phyloP scores from a whole-genome alignment of 1,139 yeast genomes.

The Candida neerlandica region DNA sequence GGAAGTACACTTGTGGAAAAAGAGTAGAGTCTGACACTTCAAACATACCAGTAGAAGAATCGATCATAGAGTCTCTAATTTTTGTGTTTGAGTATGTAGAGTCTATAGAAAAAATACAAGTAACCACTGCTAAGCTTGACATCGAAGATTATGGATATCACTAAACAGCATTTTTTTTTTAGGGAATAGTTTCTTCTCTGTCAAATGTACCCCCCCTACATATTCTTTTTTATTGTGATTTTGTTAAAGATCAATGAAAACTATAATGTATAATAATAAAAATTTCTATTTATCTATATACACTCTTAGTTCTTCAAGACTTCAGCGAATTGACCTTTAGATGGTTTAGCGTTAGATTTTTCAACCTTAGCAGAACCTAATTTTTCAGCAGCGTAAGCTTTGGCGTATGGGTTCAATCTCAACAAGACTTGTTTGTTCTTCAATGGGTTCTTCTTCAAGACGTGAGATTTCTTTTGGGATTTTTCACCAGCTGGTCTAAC shows the following conservation, averaged over 20 bases:
- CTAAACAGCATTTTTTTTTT: too few species aligned
- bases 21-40: too few species aligned
- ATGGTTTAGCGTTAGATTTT: conserved; percentile 63
- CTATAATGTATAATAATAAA: neutral
- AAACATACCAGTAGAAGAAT: too few species aligned
- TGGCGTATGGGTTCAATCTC: conserved; percentile 99
- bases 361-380: conserved; percentile 83
- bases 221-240: too few species aligned
- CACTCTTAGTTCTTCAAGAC: conserved; percentile 59
- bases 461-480: conserved; percentile 91
- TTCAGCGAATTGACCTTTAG: conserved; percentile 70
- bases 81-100: too few species aligned
- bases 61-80: too few species aligned
- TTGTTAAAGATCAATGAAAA: neutral
- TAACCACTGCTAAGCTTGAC: too few species aligned
- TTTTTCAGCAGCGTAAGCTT: conserved; percentile 92
- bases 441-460: conserved; percentile 99
- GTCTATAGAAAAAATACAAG: too few species aligned
- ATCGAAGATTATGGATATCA: too few species aligned
- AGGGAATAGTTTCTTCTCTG: too few species aligned
- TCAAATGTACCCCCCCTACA: too few species aligned
- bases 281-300: neutral
- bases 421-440: conserved; percentile 98
- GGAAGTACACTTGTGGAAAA: too few species aligned
- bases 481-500: conserved; percentile 97